Evolutionary conservation across 2,329 filamentous ascomycete species (phyloP).

Genomic region (Stagonosporopsis chrysanthemi): DNA sequence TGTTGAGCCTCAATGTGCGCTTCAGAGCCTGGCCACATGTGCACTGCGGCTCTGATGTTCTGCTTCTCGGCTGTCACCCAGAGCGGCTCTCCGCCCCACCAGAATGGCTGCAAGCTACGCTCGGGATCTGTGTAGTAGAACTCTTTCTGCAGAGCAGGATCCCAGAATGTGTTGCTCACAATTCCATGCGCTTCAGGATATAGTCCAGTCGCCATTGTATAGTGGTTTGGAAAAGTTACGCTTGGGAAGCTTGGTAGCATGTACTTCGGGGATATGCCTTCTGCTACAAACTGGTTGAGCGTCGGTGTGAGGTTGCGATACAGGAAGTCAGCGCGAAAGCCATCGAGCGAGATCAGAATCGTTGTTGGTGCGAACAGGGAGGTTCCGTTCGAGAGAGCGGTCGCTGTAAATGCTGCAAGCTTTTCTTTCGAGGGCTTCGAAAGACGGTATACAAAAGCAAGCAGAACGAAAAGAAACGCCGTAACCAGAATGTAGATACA

Average conservation of each 20-base stretch:
- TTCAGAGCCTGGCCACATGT: slow-evolving; percentile 99
- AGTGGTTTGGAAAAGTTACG: slow-evolving; percentile 95
- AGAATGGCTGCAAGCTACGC: slow-evolving; percentile 81
- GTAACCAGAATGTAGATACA: slow-evolving; percentile 56
- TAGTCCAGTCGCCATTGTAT: slow-evolving; percentile 88
- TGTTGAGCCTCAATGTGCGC: slow-evolving; percentile 79
- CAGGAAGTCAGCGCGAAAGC: slow-evolving; percentile 94
- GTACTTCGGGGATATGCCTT: slow-evolving; percentile 88
- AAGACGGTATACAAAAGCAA: slow-evolving; percentile 65
- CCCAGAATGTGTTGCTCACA: slow-evolving; percentile 95
- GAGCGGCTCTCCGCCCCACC: slow-evolving; percentile 94
- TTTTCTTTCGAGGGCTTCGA: slow-evolving; percentile 47
- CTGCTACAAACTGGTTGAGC: slow-evolving; percentile 76
- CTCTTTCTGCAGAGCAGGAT: slow-evolving; percentile 75
- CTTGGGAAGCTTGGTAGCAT: slow-evolving; percentile 96
- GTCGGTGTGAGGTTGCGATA: slow-evolving; percentile 83
- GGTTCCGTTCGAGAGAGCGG: slow-evolving; percentile 75
- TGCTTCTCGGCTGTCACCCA: slow-evolving; percentile 92
- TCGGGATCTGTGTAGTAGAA: slow-evolving; percentile 86
- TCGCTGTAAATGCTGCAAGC: slow-evolving; percentile 31
- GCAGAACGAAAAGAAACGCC: slow-evolving; percentile 62
- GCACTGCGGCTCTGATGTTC: slow-evolving; percentile 79
- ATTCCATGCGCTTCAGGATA: slow-evolving; percentile 93
- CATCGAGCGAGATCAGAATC: slow-evolving; percentile 91
- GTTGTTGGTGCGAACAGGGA: slow-evolving; percentile 90